Evolutionary conservation across 176 grass and related monocot genomes (phyloP), one percentile per base, ranked within the genome.

Genomic region (Tillandsia leiboldiana): DNA sequence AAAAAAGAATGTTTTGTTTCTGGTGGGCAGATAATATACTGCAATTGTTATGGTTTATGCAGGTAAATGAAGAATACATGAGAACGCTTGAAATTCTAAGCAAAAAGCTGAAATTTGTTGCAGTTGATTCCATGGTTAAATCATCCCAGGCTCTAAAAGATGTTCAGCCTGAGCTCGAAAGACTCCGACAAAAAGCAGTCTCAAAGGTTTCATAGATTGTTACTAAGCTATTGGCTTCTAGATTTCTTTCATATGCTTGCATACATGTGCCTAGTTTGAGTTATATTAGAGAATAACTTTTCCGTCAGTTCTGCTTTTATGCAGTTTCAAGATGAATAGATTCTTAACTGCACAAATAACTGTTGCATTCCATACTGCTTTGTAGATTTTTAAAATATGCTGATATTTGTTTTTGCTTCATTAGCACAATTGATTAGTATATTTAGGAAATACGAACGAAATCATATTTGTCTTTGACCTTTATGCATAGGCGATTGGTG

Each of bases 61-160:
- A 93, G 90, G 49, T 93, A 73, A 89, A 86, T 83, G 90, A 93
- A 73, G 86, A 51, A 56, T 93, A 86, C 72, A 74, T 85, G 62
- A 81, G 51, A 81, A 86, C 58, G 70, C 68, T 93, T 22, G 83
- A 86, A 63, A 83, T 79, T 53, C 82, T 93, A 65, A 93, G 90
- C 77, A 86, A 83, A 83, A 93, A 93, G 29, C 64, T 93, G 73
- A 93, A 72, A 84, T 93, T 93, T 77, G 77, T 80, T 83, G 71
- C 88, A 80, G 51, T 76, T 51, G 74, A 93, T 79, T 75, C 80
- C 1, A 58, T 86, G 86, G 62, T 93, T 76, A 93, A 86, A 83
- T 27, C 86, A 85, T 93, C 86, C 68, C 72, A 85, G 63, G 83
- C 86, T 89, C 68, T 89, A 42, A 89, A 89, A 76, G 86, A 93